Evolutionary conservation across 2,329 filamentous ascomycete species (phyloP).

Genomic region (Fusarium camptoceras): DNA sequence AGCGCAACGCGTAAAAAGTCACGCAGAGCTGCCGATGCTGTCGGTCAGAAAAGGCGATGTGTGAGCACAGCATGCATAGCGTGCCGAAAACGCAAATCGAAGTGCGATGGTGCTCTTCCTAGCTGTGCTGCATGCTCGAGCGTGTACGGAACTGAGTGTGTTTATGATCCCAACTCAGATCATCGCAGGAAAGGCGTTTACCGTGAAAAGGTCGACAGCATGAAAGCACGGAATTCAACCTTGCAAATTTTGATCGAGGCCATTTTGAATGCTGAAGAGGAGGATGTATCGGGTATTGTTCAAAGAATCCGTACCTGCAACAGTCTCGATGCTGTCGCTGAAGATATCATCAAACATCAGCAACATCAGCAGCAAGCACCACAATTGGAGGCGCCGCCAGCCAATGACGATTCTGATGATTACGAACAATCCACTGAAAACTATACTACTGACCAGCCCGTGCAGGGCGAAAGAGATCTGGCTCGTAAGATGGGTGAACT

Average conservation of each 20-base stretch:
- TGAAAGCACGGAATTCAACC: conserved; percentile 88
- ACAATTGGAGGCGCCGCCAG: conserved; percentile 46
- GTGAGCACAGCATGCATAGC: conserved; percentile 88
- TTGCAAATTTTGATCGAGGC: conserved; percentile 93
- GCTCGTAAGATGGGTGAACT: conserved; percentile 95
- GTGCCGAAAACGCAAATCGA: conserved; percentile 82
- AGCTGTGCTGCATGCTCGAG: conserved; percentile 96
- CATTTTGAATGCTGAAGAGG: conserved; percentile 89
- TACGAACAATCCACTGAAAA: conserved; percentile 56
- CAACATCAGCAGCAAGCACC: conserved; percentile 53
- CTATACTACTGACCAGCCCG: conserved; percentile 54
- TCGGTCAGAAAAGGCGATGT: conserved; percentile 76
- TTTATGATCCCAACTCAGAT: conserved; percentile 97
- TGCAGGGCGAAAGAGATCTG: conserved; percentile 79
- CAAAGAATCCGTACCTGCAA: conserved; percentile 89
- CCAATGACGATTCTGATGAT: conserved; percentile 56
- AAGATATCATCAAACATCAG: conserved; percentile 60
- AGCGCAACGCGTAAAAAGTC: conserved; percentile 58
- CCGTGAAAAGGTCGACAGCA: conserved; percentile 88
- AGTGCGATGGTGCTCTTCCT: conserved; percentile 91
- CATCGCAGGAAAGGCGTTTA: conserved; percentile 97
- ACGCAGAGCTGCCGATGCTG: conserved; percentile 60
- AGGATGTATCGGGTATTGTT: conserved; percentile 85
- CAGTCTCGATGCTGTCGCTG: conserved; percentile 67
- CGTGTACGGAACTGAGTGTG: conserved; percentile 89